phyloP scores from a whole-genome alignment of 371 early-diverging fungal genomes.

The Mucor piriformis region DNA sequence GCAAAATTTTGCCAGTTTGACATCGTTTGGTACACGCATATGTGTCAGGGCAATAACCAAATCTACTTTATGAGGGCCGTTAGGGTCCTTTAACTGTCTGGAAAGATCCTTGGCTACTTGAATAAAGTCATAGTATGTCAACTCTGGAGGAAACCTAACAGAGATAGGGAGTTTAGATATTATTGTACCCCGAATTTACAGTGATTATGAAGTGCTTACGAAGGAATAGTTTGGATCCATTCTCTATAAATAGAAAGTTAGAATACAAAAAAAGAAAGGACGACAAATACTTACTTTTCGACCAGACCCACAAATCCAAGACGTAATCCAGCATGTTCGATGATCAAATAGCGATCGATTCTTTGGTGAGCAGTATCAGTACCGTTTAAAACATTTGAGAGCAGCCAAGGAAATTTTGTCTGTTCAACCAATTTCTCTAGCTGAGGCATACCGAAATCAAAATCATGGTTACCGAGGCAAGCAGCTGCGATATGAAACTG shows the following conservation, averaged over 20 bases:
- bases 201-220: conserved; percentile 23
- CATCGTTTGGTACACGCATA: conserved; percentile 67
- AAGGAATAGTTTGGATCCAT: conserved; percentile 67
- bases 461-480: conserved; percentile 70
- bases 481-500: conserved; percentile 53
- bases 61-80: conserved; percentile 44
- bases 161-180: background rate
- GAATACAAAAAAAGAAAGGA: conserved; percentile 3
- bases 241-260: conserved; percentile 32
- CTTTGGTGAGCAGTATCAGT: conserved; percentile 13
- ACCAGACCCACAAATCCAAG: conserved; percentile 66
- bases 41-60: conserved; percentile 67
- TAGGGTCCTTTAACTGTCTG: conserved; percentile 32
- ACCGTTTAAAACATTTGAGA: conserved; percentile 59
- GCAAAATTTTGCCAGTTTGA: conserved; percentile 48
- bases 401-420: conserved; percentile 67
- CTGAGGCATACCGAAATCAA: conserved; percentile 67
- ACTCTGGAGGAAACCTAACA: conserved; percentile 54
- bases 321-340: conserved; percentile 41
- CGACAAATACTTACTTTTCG: conserved; percentile 46
- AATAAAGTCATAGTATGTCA: conserved; percentile 57
- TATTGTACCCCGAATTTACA: background rate
- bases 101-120: conserved; percentile 46
- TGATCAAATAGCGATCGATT: conserved; percentile 34
- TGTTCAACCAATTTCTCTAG: conserved; percentile 40